phyloP scores from a whole-genome alignment of 352 stramenopile species.

The Globisporangium barbulae region DNA sequence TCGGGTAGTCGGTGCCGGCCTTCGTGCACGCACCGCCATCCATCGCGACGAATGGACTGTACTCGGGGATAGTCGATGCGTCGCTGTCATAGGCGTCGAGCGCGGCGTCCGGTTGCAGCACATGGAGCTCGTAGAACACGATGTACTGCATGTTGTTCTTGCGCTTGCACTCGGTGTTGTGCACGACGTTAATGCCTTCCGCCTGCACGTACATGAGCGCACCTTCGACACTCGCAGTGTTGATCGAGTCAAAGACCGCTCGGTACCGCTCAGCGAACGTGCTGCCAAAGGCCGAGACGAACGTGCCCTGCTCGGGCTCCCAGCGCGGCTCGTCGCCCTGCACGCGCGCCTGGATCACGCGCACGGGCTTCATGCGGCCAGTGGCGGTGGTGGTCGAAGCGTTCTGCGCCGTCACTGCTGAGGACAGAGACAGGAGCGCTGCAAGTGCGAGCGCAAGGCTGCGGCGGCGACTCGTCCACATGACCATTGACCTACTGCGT shows the following conservation, averaged over 20 bases:
- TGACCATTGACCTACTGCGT: no score
- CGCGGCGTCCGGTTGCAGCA: conserved; percentile 44
- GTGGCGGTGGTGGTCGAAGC: not conserved
- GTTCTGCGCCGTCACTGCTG: not conserved
- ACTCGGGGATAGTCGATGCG: conserved; percentile 34
- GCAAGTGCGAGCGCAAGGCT: not conserved
- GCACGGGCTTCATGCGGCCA: conserved; percentile 10
- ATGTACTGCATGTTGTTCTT: conserved; percentile 75
- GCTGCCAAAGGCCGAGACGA: conserved; percentile 17
- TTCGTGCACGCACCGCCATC: conserved; percentile 51
- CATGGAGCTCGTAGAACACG: conserved; percentile 65
- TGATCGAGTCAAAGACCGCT: conserved; percentile 58
- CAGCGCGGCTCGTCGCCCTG: conserved; percentile 17
- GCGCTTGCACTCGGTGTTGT: conserved; percentile 38
- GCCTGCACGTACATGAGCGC: conserved; percentile 79
- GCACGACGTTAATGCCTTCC: conserved; percentile 56
- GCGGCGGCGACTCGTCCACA: no score
- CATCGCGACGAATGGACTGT: conserved; percentile 55
- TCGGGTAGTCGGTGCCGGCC: conserved; percentile 15
- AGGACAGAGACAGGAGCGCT: not conserved
- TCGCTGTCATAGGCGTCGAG: conserved; percentile 29
- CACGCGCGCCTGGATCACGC: conserved; percentile 17
- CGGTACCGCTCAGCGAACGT: conserved; percentile 37
- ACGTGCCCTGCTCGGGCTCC: conserved; percentile 16
- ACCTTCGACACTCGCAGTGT: conserved; percentile 74